phyloP scores from a whole-genome alignment of 2,329 filamentous ascomycete genomes.

The Dactylonectria estremocensis region DNA sequence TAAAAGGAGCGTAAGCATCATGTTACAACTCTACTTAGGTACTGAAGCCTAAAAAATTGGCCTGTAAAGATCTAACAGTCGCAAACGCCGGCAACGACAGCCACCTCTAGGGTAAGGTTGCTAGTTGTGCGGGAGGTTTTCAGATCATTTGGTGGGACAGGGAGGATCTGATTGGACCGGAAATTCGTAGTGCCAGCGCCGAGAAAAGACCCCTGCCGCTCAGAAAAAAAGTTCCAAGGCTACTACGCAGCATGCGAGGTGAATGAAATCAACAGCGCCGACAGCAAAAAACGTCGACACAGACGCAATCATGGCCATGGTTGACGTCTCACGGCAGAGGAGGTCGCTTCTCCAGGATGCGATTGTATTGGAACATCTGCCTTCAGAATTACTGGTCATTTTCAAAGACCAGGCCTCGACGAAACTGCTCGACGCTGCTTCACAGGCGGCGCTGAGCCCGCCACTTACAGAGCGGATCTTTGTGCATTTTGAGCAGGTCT shows the following conservation, averaged over 20 bases:
- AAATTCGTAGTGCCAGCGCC: conserved; percentile 54
- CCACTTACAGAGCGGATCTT: conserved; percentile 82
- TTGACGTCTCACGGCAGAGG: conserved; percentile 70
- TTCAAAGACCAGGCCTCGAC: conserved; percentile 75
- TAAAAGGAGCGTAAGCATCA: too few relatives aligned
- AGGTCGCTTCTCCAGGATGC: conserved; percentile 70
- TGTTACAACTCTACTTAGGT: too few relatives aligned
- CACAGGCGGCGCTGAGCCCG: conserved; percentile 78
- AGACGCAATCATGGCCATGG: conserved; percentile 66
- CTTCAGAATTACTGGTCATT: conserved; percentile 77
- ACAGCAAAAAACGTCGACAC: conserved; percentile 48
- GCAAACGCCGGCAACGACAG: neutral
- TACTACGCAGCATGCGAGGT: conserved; percentile 47
- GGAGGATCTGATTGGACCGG: conserved; percentile 55
- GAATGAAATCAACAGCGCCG: conserved; percentile 47
- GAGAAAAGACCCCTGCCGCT: conserved; percentile 45
- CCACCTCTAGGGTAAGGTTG: conserved; percentile 18
- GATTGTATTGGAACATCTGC: conserved; percentile 72
- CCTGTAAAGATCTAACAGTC: neutral
- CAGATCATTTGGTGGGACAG: conserved; percentile 23
- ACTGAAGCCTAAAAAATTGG: too few relatives aligned
- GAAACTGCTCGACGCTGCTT: conserved; percentile 80
- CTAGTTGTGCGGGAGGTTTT: neutral
- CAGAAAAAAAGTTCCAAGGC: conserved; percentile 56
- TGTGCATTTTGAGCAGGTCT: conserved; percentile 79